phyloP scores from a whole-genome alignment of 805 yeast species.

The Metschnikowia henanensis region DNA sequence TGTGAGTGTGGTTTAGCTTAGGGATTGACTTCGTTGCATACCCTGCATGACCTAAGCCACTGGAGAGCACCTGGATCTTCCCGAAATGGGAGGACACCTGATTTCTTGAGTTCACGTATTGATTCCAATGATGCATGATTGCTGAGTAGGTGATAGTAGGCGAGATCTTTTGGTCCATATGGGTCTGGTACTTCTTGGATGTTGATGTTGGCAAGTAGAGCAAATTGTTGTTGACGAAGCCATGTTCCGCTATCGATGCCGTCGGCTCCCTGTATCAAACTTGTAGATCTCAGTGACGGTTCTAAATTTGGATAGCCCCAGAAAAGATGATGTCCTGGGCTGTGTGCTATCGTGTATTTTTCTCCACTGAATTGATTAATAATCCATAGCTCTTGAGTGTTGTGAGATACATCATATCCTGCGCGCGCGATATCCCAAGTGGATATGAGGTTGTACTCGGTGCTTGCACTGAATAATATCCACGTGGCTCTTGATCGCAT shows the following conservation, averaged over 20 bases:
- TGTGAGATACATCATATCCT: not conserved
- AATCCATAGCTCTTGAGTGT: not conserved
- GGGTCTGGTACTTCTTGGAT: not conserved
- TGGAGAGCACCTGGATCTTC: not conserved
- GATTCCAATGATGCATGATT: not conserved
- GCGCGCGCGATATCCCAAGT: not conserved
- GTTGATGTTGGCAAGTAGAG: not conserved
- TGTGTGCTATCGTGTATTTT: not conserved
- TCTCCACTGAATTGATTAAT: not conserved
- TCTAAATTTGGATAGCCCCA: not conserved
- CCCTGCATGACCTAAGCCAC: not conserved
- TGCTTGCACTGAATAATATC: too few species aligned
- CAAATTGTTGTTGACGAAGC: not conserved
- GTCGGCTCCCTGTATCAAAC: not conserved
- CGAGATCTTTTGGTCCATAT: not conserved
- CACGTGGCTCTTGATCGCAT: too few species aligned
- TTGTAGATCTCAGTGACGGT: not conserved
- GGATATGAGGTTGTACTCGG: not conserved
- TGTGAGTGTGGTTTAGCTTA: not conserved
- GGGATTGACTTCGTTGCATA: not conserved
- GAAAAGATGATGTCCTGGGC: not conserved
- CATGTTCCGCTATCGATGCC: not conserved
- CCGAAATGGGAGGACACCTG: not conserved
- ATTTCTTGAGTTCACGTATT: not conserved
- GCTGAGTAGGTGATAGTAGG: not conserved